phyloP scores from a whole-genome alignment of 176 grass and related monocot genomes.

The Cymbopogon citratus region DNA sequence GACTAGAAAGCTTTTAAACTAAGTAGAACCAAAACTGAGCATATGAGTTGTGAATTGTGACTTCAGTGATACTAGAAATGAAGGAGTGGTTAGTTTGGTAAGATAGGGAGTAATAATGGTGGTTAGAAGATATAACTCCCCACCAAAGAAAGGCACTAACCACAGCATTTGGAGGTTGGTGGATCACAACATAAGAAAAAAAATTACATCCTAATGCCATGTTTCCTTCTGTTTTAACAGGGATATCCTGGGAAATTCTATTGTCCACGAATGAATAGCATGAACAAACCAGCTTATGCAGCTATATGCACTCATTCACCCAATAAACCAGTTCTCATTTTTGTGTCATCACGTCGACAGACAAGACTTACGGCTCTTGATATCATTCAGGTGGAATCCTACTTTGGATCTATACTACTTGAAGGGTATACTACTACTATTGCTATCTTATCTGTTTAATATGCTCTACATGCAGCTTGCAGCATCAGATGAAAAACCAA shows the following conservation, averaged over 20 bases:
- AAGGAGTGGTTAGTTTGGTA: too few relatives aligned
- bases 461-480: conserved; percentile 57
- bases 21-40: not conserved
- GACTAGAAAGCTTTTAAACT: not conserved
- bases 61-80: too few relatives aligned
- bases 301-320: conserved; percentile 99
- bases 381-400: conserved; percentile 82
- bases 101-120: too few relatives aligned
- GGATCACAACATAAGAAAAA: conserved; percentile 9
- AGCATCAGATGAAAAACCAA: conserved; percentile 94
- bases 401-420: conserved; percentile 23
- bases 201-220: conserved; percentile 28
- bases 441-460: conserved; percentile 13
- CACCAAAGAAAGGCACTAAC: not conserved
- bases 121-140: not conserved
- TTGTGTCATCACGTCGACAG: conserved; percentile 95
- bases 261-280: conserved; percentile 99
- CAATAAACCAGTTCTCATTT: conserved; percentile 93
- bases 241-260: conserved; percentile 99
- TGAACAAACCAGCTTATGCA: conserved; percentile 99
- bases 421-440: not conserved
- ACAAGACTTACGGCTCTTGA: conserved; percentile 98
- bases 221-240: conserved; percentile 40
- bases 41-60: too few relatives aligned
- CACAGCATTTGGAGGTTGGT: conserved; percentile 6